Conservation (phyloP, 192 early-diverging fungal species). For the Podila verticillata region DNA sequence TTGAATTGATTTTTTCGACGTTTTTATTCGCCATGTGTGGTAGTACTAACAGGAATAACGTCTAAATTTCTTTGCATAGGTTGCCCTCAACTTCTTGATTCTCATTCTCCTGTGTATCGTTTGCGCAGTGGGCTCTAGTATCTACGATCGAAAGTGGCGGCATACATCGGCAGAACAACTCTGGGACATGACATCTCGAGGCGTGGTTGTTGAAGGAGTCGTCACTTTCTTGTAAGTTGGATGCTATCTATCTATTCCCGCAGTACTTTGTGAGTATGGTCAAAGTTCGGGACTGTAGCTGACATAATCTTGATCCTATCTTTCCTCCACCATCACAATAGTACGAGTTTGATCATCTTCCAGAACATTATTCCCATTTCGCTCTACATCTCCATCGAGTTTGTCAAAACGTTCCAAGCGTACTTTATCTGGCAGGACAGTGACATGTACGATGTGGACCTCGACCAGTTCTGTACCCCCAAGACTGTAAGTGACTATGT, state of each 20-base stretch:
- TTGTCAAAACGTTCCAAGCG: constrained; percentile 90
- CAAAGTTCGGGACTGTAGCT: background rate
- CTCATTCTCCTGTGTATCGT: constrained; percentile 50
- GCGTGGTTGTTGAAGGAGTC: constrained; percentile 19
- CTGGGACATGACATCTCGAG: constrained; percentile 15
- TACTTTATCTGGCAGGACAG: constrained; percentile 92
- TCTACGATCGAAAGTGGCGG: constrained; percentile 22
- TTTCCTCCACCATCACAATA: constrained; percentile 54
- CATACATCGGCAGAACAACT: constrained; percentile 11
- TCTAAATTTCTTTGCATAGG: constrained; percentile 18
- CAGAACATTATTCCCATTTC: constrained; percentile 98
- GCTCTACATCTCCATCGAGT: constrained; percentile 92
- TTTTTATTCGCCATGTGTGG: background rate
- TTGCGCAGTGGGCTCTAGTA: constrained; percentile 46
- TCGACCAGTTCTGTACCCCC: constrained; percentile 68
- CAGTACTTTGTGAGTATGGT: background rate
- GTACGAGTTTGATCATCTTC: constrained; percentile 89
- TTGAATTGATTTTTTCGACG: background rate
- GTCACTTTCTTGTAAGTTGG: constrained; percentile 54
- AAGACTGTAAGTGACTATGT: constrained; percentile 63
- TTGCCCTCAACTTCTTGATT: constrained; percentile 53
- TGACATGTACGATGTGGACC: constrained; percentile 83
- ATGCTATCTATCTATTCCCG: background rate
- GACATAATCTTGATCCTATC: background rate
- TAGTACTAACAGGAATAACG: too few relatives aligned